phyloP scores from a whole-genome alignment of 2,329 filamentous ascomycete genomes.

The Juglanconis oblonga region DNA sequence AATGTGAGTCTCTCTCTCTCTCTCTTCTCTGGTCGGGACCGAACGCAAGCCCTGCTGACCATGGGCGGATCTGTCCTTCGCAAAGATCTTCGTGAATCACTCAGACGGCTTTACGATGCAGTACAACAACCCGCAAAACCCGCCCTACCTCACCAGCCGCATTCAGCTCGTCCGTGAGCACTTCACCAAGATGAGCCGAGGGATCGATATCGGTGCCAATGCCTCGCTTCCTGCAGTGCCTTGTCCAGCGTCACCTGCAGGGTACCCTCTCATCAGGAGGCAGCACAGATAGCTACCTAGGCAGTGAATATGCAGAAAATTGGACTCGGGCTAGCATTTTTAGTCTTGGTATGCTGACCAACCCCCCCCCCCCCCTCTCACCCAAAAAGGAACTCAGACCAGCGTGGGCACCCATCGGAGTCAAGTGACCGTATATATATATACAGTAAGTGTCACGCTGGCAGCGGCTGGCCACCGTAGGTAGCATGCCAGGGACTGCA shows the following conservation, averaged over 20 bases:
- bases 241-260: slow-evolving; percentile 30
- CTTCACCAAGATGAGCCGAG: slow-evolving; percentile 37
- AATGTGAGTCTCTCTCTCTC: slow-evolving; percentile 26
- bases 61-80: neutral
- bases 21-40: neutral
- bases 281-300: neutral
- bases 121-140: slow-evolving; percentile 41
- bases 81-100: slow-evolving; percentile 40
- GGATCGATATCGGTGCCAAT: slow-evolving; percentile 29
- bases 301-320: no score
- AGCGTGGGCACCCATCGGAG: no score
- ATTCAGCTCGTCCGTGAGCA: slow-evolving; percentile 43
- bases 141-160: slow-evolving; percentile 32
- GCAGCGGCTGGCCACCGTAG: no score
- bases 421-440: no score
- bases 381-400: no score
- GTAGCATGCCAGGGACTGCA: no score
- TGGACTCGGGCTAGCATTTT: no score
- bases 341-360: no score
- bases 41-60: neutral
- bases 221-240: slow-evolving; percentile 35
- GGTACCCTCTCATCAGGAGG: neutral
- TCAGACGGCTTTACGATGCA: slow-evolving; percentile 43
- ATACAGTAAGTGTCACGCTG: no score
- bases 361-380: no score